Evolutionary conservation across 495 filamentous ascomycete genomes (phyloP).

Genomic region (Xylaria telfairii): DNA sequence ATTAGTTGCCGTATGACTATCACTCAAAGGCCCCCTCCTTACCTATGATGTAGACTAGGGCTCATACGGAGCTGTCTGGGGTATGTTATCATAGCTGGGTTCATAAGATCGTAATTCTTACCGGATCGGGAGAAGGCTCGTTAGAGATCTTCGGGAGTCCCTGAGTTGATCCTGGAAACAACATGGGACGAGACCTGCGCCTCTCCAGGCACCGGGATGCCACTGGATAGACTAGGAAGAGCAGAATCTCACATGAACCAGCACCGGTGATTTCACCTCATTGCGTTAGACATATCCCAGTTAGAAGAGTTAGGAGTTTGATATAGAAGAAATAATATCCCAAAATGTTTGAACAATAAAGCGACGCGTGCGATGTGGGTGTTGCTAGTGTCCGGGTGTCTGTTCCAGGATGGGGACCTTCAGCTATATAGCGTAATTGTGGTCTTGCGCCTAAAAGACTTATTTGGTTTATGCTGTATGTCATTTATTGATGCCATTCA

Average conservation of each 20-base stretch:
- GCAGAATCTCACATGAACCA: not conserved
- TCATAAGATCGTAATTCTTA: not conserved
- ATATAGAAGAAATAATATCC: not conserved
- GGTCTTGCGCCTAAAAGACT: not conserved
- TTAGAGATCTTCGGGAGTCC: slow-evolving; percentile 13
- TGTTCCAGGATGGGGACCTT: not conserved
- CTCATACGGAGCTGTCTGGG: not conserved
- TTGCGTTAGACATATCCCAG: not conserved
- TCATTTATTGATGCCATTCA: not conserved
- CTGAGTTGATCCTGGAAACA: not conserved
- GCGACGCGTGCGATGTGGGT: no score
- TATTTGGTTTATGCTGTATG: not conserved
- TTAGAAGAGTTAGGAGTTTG: not conserved
- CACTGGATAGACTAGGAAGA: not conserved
- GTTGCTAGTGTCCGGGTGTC: not conserved
- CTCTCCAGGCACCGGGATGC: not conserved
- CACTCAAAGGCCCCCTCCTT: not conserved
- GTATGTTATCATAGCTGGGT: not conserved
- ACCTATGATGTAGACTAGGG: not conserved
- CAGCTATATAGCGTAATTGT: not conserved
- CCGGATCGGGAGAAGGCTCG: not conserved
- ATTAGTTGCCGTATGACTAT: not conserved
- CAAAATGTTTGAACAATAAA: not conserved
- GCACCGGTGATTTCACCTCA: not conserved
- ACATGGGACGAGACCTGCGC: slow-evolving; percentile 5